Conservation (phyloP, 805 yeast species). For the Pichia californica region DNA sequence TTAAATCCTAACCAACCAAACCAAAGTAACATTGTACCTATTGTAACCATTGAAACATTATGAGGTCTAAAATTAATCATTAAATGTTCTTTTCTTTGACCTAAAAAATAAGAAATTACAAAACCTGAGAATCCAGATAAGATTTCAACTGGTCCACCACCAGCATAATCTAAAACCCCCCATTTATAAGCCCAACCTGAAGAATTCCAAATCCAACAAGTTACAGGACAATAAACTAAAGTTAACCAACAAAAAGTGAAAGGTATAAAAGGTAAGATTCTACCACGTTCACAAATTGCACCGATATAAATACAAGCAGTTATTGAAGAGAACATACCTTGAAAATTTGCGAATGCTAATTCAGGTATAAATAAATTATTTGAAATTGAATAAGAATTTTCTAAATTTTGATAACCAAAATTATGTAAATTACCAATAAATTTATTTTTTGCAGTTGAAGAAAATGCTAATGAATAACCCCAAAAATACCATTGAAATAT, state of each 20-base stretch:
- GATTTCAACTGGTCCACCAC: slow-evolving; percentile 97
- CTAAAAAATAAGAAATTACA: slow-evolving; percentile 74
- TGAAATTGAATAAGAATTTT: too few species aligned
- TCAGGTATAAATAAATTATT: slow-evolving; percentile 68
- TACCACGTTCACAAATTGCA: slow-evolving; percentile 88
- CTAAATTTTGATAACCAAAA: slow-evolving; percentile 74
- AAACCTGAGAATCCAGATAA: slow-evolving; percentile 87
- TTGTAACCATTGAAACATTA: slow-evolving; percentile 82
- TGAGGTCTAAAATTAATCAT: slow-evolving; percentile 91
- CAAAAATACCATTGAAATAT: slow-evolving; percentile 94
- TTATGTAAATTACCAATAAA: slow-evolving; percentile 83
- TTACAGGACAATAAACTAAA: slow-evolving; percentile 88
- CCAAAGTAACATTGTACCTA: slow-evolving; percentile 85
- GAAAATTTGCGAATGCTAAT: slow-evolving; percentile 77
- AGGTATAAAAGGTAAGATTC: slow-evolving; percentile 77
- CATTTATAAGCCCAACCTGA: slow-evolving; percentile 92
- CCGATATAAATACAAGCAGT: slow-evolving; percentile 90
- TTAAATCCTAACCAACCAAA: slow-evolving; percentile 96
- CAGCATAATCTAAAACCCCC: slow-evolving; percentile 95
- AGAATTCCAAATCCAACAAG: slow-evolving; percentile 91
- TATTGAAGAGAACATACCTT: slow-evolving; percentile 88
- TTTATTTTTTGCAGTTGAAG: slow-evolving; percentile 68
- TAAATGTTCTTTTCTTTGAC: slow-evolving; percentile 67
- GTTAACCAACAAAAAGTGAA: slow-evolving; percentile 87
- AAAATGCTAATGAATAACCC: slow-evolving; percentile 94